Evolutionary conservation across 257 asterid species (phyloP).

Genomic region (Fraxinus quadrangulata): DNA sequence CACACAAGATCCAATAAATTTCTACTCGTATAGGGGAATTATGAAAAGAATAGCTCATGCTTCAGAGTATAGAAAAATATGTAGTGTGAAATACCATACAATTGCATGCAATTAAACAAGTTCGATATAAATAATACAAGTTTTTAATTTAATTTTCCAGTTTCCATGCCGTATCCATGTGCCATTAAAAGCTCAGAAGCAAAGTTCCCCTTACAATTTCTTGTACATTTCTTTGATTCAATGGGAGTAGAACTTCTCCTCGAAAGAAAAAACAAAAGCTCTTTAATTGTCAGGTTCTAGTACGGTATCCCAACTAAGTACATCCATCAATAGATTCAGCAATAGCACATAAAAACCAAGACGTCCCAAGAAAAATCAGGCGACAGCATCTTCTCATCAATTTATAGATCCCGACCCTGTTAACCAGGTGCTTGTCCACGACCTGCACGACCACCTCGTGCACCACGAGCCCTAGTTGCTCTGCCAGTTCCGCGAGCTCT

Average conservation of each 20-base stretch:
- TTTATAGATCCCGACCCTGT: conserved; percentile 16
- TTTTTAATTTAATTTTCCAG: not conserved
- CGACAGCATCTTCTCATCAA: not conserved
- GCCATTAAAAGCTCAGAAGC: no score
- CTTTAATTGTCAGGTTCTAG: not conserved
- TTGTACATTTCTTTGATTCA: not conserved
- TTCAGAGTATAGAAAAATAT: not conserved
- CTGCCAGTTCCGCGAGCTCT: conserved; percentile 77
- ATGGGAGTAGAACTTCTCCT: not conserved
- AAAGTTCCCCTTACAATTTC: not conserved
- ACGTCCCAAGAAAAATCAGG: not conserved
- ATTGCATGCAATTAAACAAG: not conserved
- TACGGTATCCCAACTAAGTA: not conserved
- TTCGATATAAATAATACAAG: not conserved
- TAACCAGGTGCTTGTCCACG: conserved; percentile 58
- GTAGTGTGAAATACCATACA: not conserved
- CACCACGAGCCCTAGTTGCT: conserved; percentile 58
- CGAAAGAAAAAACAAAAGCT: not conserved
- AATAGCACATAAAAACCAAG: not conserved
- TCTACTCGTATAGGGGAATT: no score
- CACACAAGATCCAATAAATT: not conserved
- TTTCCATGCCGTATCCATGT: not conserved
- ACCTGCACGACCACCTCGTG: conserved; percentile 57
- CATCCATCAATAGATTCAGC: not conserved
- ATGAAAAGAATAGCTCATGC: not conserved